Evolutionary conservation across 2,329 filamentous ascomycete genomes (phyloP).

Genomic region (Dactylellina haptotyla): DNA sequence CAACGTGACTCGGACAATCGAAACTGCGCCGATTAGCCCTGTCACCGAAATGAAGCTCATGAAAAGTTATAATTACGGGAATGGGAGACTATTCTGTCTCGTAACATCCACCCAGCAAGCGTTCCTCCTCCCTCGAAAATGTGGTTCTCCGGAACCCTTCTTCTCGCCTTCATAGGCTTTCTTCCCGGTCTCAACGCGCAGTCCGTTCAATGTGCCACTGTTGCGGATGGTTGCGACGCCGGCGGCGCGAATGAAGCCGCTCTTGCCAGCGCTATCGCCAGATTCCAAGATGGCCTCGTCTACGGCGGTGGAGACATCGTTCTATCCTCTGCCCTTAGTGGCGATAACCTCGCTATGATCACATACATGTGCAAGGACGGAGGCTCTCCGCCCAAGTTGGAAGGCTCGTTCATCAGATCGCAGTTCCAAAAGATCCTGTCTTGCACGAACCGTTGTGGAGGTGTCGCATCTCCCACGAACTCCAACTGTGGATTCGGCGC

Average conservation of each 20-base stretch:
- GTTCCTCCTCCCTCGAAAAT: neutral
- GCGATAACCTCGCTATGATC: neutral
- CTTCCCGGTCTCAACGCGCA: conserved; percentile 20
- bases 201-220: conserved; percentile 25
- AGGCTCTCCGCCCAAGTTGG: conserved; percentile 1
- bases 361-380: conserved; percentile 5
- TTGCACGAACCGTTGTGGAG: conserved; percentile 25
- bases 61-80: neutral
- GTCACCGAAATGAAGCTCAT: neutral
- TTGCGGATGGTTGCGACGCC: conserved; percentile 20
- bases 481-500: conserved; percentile 22
- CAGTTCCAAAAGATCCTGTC: conserved; percentile 28
- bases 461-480: conserved; percentile 6
- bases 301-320: conserved; percentile 39
- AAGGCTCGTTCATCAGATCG: conserved; percentile 24
- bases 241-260: conserved; percentile 11
- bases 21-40: no score
- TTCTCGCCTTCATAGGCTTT: conserved; percentile 3
- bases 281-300: conserved; percentile 18
- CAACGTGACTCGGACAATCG: no score
- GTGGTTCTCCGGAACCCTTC: neutral
- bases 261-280: conserved; percentile 13
- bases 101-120: neutral
- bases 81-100: neutral
- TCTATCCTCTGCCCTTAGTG: conserved; percentile 8